Percentiles rank a stretch among this genome's conserved stretches.
phyloP scores from a whole-genome alignment of 768 basidiomycete genomes.

The Serendipita sp. region DNA sequence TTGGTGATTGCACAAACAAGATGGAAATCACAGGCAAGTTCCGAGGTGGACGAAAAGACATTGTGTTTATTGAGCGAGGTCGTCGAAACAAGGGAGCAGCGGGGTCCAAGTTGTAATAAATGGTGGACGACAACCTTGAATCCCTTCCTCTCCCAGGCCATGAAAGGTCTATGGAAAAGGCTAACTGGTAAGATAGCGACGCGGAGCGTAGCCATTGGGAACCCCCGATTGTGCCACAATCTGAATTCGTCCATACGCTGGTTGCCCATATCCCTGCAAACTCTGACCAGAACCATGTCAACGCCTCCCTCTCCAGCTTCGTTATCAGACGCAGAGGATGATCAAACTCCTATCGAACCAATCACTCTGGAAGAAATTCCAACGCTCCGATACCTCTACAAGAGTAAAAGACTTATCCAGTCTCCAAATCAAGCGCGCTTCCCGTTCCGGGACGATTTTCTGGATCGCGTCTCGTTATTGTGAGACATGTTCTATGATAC shows the following conservation, averaged over 20 bases:
- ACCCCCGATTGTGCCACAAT: no score
- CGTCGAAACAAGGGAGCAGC: no score
- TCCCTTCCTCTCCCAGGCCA: no score
- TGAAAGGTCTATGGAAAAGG: no score
- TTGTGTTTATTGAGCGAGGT: not conserved
- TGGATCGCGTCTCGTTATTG: constrained; percentile 54
- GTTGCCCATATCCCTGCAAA: no score
- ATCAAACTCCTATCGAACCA: not conserved
- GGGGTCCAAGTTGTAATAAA: no score
- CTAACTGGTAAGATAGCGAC: no score
- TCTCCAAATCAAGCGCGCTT: constrained; percentile 22
- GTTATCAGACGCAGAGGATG: not conserved
- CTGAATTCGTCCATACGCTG: no score
- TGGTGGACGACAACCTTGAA: no score
- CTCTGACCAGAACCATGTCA: no score
- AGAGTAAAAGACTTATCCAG: constrained; percentile 21
- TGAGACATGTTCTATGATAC: constrained; percentile 22
- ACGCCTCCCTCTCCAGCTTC: no score
- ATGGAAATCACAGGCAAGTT: constrained; percentile 3
- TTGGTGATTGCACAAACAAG: not conserved
- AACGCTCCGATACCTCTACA: constrained; percentile 41
- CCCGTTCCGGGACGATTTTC: constrained; percentile 22
- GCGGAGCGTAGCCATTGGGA: no score
- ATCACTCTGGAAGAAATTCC: constrained; percentile 22
- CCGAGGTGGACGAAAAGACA: constrained; percentile 4